Conservation (phyloP, 2,329 filamentous ascomycete genomes). For the Phyllosticta ampelicida region DNA sequence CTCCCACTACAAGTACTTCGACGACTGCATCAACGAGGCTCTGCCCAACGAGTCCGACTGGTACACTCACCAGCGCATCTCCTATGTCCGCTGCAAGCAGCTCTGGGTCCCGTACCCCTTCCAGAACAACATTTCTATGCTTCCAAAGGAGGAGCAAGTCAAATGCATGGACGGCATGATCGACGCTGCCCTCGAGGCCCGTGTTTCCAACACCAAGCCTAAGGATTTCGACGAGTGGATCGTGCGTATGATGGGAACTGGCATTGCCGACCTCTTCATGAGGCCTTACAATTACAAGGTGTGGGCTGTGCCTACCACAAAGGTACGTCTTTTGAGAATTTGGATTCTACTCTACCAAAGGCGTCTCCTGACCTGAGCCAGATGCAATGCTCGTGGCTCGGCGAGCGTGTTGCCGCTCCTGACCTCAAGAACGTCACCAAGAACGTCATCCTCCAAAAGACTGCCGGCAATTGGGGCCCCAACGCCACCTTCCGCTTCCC, state of each 20-base stretch:
- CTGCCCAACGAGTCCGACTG: conserved; percentile 89
- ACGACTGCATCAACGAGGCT: conserved; percentile 96
- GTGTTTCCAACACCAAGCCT: conserved; percentile 82
- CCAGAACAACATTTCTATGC: conserved; percentile 99
- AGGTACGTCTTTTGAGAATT: conserved; percentile 51
- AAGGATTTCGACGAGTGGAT: conserved; percentile 99
- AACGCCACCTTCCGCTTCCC: conserved; percentile 99
- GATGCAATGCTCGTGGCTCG: conserved; percentile 99
- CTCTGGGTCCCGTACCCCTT: conserved; percentile 98
- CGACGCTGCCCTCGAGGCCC: conserved; percentile 78
- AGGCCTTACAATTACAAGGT: conserved; percentile 99
- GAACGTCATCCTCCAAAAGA: conserved; percentile 94
- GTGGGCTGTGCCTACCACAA: conserved; percentile 95
- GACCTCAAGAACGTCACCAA: conserved; percentile 87
- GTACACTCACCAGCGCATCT: conserved; percentile 97
- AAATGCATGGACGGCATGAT: conserved; percentile 92
- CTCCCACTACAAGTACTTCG: conserved; percentile 99
- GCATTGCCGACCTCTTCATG: conserved; percentile 95
- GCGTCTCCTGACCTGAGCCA: conserved; percentile 27
- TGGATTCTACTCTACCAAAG: background rate
- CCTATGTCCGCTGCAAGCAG: conserved; percentile 93
- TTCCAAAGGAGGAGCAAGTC: conserved; percentile 95
- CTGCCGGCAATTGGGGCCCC: conserved; percentile 93
- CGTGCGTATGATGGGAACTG: conserved; percentile 76
- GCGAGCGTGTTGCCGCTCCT: conserved; percentile 94